A percentile compares a stretch with the other conserved stretches of the same genome.
phyloP scores from a whole-genome alignment of 169 alveolate genomes.

The Eimeria zaria region DNA sequence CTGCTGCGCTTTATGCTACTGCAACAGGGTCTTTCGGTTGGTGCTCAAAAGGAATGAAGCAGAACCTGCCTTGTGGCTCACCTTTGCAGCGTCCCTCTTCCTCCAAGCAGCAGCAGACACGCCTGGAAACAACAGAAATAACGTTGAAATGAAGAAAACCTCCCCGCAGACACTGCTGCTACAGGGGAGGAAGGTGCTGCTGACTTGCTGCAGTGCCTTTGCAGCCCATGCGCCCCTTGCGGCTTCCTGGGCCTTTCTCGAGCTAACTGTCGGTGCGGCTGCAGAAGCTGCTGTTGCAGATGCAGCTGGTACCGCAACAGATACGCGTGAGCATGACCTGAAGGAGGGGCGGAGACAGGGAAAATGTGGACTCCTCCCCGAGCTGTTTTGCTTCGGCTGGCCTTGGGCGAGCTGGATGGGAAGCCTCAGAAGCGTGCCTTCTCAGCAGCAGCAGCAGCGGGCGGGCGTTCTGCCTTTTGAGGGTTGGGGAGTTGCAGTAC shows the following conservation, averaged over 20 bases:
- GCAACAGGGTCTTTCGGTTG: background rate
- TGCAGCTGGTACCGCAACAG: too few relatives aligned
- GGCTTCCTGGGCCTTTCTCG: slow-evolving; percentile 43
- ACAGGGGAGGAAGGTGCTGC: background rate
- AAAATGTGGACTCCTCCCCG: too few relatives aligned
- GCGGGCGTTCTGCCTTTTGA: too few relatives aligned
- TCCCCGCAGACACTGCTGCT: background rate
- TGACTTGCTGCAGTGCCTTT: slow-evolving; percentile 49
- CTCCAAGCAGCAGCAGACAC: slow-evolving; percentile 16
- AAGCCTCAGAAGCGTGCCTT: too few relatives aligned
- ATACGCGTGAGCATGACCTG: too few relatives aligned
- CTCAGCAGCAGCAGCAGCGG: too few relatives aligned
- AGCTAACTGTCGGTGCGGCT: background rate
- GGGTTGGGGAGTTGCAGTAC: too few relatives aligned
- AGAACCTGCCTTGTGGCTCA: slow-evolving; percentile 19
- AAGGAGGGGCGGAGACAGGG: too few relatives aligned
- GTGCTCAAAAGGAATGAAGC: slow-evolving; percentile 5
- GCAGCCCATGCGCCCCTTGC: slow-evolving; percentile 17
- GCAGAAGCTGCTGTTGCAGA: background rate
- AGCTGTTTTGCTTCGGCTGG: too few relatives aligned
- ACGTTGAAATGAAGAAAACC: background rate
- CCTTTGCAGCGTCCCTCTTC: background rate
- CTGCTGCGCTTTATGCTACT: too few relatives aligned
- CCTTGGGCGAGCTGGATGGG: too few relatives aligned
- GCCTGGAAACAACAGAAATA: background rate